phyloP scores from a whole-genome alignment of 2,329 filamentous ascomycete genomes.

The Aspergillus japonicus region DNA sequence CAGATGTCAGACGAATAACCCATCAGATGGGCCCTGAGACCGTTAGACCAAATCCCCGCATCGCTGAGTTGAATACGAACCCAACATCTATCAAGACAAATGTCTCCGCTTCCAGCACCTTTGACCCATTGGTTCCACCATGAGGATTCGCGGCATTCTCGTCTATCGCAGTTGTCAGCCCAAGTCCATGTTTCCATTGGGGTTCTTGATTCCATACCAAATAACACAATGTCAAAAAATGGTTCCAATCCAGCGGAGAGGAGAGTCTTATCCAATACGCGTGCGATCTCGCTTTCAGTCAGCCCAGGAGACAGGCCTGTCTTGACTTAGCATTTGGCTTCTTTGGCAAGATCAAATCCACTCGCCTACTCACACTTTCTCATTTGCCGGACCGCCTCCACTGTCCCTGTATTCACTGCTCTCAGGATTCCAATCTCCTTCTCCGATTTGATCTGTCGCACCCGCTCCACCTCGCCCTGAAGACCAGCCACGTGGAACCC shows the following conservation, averaged over 20 bases:
- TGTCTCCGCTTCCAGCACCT: constrained; percentile 53
- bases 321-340: constrained; percentile 16
- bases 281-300: constrained; percentile 58
- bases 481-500: constrained; percentile 60
- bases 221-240: constrained; percentile 65
- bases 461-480: constrained; percentile 55
- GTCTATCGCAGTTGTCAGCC: constrained; percentile 15
- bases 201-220: constrained; percentile 35
- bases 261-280: constrained; percentile 57
- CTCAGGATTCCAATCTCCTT: constrained; percentile 58
- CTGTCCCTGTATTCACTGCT: constrained; percentile 64
- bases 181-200: neutral
- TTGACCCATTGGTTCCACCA: constrained; percentile 45
- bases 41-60: neutral
- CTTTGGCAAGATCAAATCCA: neutral
- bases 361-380: constrained; percentile 31
- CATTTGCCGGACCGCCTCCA: constrained; percentile 61
- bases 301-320: constrained; percentile 56
- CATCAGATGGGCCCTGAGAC: constrained; percentile 53
- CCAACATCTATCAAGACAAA: constrained; percentile 64
- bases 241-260: constrained; percentile 54
- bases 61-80: constrained; percentile 15
- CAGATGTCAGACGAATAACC: constrained; percentile 66
- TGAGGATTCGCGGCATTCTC: constrained; percentile 44
- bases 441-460: constrained; percentile 58